phyloP scores from a whole-genome alignment of 352 stramenopile species.

The Salisapilia sapeloensis region DNA sequence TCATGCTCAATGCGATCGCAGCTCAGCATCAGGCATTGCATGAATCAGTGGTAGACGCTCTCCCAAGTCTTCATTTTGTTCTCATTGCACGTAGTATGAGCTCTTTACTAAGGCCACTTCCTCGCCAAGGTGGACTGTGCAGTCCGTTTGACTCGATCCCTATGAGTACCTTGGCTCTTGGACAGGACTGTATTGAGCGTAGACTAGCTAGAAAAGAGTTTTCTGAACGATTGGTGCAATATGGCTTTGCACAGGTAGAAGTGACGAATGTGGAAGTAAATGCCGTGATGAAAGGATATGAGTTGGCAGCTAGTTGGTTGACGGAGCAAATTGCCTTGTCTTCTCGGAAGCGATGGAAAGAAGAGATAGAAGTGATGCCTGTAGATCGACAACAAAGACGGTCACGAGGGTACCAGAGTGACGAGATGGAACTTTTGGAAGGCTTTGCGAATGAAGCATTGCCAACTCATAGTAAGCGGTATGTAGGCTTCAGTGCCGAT shows the following conservation, averaged over 20 bases:
- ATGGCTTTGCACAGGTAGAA: constrained; percentile 49
- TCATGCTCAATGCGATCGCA: constrained; percentile 67
- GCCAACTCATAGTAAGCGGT: too few relatives aligned
- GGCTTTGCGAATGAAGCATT: too few relatives aligned
- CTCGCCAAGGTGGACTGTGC: constrained; percentile 17
- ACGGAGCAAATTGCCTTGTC: constrained; percentile 25
- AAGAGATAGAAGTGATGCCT: constrained; percentile 30
- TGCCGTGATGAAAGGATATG: constrained; percentile 27
- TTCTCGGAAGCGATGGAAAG: constrained; percentile 35
- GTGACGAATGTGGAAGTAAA: constrained; percentile 43
- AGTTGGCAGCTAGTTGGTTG: too few relatives aligned
- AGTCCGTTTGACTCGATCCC: constrained; percentile 58
- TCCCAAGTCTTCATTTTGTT: constrained; percentile 42
- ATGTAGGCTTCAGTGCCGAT: constrained; percentile 55
- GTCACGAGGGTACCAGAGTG: too few relatives aligned
- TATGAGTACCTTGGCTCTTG: constrained; percentile 11
- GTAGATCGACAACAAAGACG: too few relatives aligned
- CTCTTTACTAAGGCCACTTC: constrained; percentile 31
- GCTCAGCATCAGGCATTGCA: constrained; percentile 17
- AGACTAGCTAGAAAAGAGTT: constrained; percentile 36
- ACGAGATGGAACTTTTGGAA: too few relatives aligned
- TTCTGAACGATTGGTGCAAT: constrained; percentile 49
- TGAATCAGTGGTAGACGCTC: constrained; percentile 11
- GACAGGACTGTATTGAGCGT: constrained; percentile 21
- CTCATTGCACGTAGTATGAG: constrained; percentile 48